Evolutionary conservation across 2,329 filamentous ascomycete genomes (phyloP).

Genomic region (Fusarium sp.): DNA sequence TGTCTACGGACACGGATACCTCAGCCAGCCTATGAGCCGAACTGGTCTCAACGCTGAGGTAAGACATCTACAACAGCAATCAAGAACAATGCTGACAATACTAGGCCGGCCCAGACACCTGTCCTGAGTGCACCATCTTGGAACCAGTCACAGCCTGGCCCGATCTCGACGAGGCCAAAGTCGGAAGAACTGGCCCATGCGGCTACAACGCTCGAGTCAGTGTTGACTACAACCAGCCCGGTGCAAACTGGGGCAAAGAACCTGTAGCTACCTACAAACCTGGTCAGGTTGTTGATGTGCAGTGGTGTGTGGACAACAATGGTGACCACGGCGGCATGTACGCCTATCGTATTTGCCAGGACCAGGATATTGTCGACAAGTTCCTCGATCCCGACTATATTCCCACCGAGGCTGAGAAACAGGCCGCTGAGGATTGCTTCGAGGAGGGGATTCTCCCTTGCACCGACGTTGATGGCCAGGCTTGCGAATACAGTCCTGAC

Average conservation of each 20-base stretch:
- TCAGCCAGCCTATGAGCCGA: conserved; percentile 38
- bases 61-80: fast-evolving
- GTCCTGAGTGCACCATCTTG: conserved; percentile 68
- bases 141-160: conserved; percentile 68
- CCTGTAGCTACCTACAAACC: conserved; percentile 61
- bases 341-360: conserved; percentile 67
- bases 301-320: conserved; percentile 71
- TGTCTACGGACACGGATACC: conserved; percentile 32
- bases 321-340: conserved; percentile 72
- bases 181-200: conserved; percentile 65
- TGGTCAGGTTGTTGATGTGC: conserved; percentile 63
- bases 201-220: conserved; percentile 68
- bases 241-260: conserved; percentile 59
- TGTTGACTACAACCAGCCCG: conserved; percentile 67
- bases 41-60: conserved; percentile 40
- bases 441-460: conserved; percentile 62
- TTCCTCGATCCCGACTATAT: conserved; percentile 63
- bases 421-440: conserved; percentile 68
- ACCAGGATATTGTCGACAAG: conserved; percentile 66
- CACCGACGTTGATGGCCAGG: conserved; percentile 65
- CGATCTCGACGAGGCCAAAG: conserved; percentile 60
- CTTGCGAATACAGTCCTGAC: conserved; percentile 64
- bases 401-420: conserved; percentile 66
- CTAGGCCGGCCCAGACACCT: conserved; percentile 64
- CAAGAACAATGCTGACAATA: not conserved